Base-by-base conservation (phyloP, 2,329 filamentous ascomycete species). In the Paraphoma chrysanthemicola region DNA sequence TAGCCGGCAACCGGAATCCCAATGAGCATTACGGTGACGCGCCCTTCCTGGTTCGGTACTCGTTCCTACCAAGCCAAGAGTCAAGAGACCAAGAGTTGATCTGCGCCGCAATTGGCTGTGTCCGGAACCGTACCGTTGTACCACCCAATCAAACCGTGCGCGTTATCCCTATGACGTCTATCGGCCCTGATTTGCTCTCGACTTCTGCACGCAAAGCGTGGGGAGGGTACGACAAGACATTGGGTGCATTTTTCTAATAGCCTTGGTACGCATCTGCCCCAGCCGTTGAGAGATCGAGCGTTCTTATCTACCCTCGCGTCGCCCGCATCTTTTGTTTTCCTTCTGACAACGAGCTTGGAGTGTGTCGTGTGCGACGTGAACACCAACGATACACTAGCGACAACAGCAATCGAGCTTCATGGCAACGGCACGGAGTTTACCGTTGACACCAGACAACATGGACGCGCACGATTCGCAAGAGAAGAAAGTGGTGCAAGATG, bases 401-500 rank as follows among this genome's bases (percentile, higher is more conserved):
- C 39, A 16, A 42, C 14, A 16, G 4, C 39, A n/a, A n/a, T 11
- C n/a, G 33, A 38, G 10, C 33, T 38, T 4, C 10, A 42, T 36
- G 9, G 33, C 33, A 4, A 10, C 33, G 3, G 33, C 33, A 36
- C 16, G 39, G 39, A n/a, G 16, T 7, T n/a, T 14, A 42, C 11
- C 39, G 33, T 36, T 7, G 3, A 36, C 33, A 36, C 33, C 14
- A 10, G 14, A 42, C 39, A 17, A 14, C 11, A 42, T 42, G 39
- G 39, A 42, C 39, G 8, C 39, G 14, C 11, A 4, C 14, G 16
- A 42, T 14, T 16, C 10, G 11, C 11, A 42, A 3, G 23, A 49
- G 14, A 51, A 60, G 3, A 59, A 57, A 52, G 54, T 36, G 43
- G 51, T 48, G 31, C 54, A 58, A 12, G 57, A 62, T 48, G 48